phyloP scores from a whole-genome alignment of 1,284 basidiomycete species.

The Irpex sp. region DNA sequence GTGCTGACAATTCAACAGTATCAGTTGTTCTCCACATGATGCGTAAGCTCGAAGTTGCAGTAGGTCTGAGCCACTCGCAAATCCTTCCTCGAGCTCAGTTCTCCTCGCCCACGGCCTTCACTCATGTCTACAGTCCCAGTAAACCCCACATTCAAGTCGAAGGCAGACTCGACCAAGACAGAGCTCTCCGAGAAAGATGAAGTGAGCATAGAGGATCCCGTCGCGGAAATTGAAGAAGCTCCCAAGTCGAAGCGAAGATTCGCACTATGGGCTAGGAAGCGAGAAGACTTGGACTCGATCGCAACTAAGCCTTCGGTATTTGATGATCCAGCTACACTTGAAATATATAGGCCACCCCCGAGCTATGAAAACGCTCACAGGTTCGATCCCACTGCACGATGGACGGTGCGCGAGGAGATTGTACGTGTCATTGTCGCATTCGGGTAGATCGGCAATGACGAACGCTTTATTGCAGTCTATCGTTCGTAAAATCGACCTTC shows the following conservation, averaged over 20 bases:
- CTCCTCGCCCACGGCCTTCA: neutral
- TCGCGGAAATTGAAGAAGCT: neutral
- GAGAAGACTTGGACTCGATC: slow-evolving; percentile 23
- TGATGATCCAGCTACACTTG: slow-evolving; percentile 43
- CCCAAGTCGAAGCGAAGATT: neutral
- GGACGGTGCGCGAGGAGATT: slow-evolving; percentile 65
- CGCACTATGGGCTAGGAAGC: slow-evolving; percentile 17
- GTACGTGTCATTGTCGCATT: slow-evolving; percentile 26
- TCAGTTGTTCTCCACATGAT: neutral
- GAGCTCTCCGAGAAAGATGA: slow-evolving; percentile 8
- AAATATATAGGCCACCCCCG: slow-evolving; percentile 50
- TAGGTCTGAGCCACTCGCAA: too few species aligned
- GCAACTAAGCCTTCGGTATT: slow-evolving; percentile 33
- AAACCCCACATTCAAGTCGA: neutral
- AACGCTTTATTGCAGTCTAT: slow-evolving; percentile 32
- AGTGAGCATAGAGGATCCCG: neutral
- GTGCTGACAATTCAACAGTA: neutral
- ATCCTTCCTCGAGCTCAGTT: neutral
- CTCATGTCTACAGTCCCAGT: slow-evolving; percentile 6
- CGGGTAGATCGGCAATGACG: neutral
- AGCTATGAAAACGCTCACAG: slow-evolving; percentile 60
- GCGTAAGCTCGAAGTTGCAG: neutral
- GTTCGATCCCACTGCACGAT: slow-evolving; percentile 61
- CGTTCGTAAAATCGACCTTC: slow-evolving; percentile 55
- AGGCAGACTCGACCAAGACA: neutral